A percentile compares a stretch with the other conserved stretches of the same genome.
phyloP scores from a whole-genome alignment of 2,329 filamentous ascomycete genomes.

The Akanthomyces muscarius region DNA sequence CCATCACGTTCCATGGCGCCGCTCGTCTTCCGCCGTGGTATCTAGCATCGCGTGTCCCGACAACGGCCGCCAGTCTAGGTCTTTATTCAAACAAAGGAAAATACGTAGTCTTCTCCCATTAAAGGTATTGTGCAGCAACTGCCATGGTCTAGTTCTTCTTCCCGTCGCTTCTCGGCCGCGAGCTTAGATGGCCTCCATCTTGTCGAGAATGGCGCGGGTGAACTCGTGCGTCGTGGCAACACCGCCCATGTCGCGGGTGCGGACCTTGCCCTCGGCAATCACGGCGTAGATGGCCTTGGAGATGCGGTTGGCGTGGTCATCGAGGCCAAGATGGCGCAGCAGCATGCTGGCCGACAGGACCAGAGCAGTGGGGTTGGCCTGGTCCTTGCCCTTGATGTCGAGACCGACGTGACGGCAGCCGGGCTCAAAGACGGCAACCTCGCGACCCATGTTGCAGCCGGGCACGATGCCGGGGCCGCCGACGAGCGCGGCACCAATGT shows the following conservation, averaged over 20 bases:
- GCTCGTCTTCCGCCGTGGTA: slow-evolving; percentile 3
- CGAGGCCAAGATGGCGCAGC: slow-evolving; percentile 90
- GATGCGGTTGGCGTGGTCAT: slow-evolving; percentile 98
- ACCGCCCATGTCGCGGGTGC: slow-evolving; percentile 96
- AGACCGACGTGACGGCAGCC: slow-evolving; percentile 99
- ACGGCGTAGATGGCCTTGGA: slow-evolving; percentile 75
- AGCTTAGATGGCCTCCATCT: slow-evolving; percentile 77
- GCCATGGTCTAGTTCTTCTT: background rate
- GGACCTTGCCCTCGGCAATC: slow-evolving; percentile 83
- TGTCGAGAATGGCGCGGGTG: slow-evolving; percentile 86
- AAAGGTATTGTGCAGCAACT: background rate
- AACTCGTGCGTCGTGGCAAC: slow-evolving; percentile 87
- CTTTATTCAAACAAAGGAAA: slow-evolving; percentile 16
- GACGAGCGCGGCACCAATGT: slow-evolving; percentile 95
- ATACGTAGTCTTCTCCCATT: background rate
- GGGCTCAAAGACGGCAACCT: slow-evolving; percentile 97
- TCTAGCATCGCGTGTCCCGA: background rate
- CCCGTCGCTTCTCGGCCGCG: background rate
- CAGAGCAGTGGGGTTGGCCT: slow-evolving; percentile 96
- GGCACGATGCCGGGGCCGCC: slow-evolving; percentile 96
- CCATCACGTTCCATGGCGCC: background rate
- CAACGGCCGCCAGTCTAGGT: slow-evolving; percentile 6
- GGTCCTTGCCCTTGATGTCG: slow-evolving; percentile 99
- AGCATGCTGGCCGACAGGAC: slow-evolving; percentile 96
- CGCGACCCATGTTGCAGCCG: slow-evolving; percentile 98